These are phyloP conservation scores for Pleurostoma richardsiae DNA, from an alignment of 2,329 filamentous ascomycete species.

Conservation along the genomic window DNA sequence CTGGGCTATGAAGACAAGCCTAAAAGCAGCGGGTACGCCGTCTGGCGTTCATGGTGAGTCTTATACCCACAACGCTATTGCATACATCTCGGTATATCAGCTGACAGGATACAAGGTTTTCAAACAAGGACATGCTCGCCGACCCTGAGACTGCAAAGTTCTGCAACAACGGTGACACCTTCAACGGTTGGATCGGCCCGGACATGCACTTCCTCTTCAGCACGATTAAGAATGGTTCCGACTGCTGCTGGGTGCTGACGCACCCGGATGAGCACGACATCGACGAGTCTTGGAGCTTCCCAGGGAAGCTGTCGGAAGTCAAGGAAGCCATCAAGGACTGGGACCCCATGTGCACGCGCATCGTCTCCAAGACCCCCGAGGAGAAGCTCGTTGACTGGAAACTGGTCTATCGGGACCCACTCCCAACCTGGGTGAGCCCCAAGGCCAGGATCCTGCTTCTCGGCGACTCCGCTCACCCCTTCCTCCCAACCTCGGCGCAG, in stretches of 20 bases:
- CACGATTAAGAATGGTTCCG: conserved; percentile 48
- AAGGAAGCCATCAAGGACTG: conserved; percentile 44
- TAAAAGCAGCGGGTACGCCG: conserved; percentile 45
- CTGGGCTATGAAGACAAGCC: conserved; percentile 45
- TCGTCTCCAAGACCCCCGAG: conserved; percentile 40
- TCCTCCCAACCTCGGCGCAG: conserved; percentile 41
- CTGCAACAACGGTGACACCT: conserved; percentile 51
- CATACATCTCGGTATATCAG: not conserved
- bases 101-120: conserved; percentile 25
- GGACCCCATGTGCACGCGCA: conserved; percentile 41
- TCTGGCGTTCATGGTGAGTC: conserved; percentile 47
- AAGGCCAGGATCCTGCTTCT: conserved; percentile 37
- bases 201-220: conserved; percentile 53
- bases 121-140: conserved; percentile 43
- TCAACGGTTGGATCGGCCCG: conserved; percentile 54
- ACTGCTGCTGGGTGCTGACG: conserved; percentile 56
- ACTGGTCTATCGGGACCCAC: conserved; percentile 41
- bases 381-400: conserved; percentile 42
- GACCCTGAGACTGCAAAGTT: conserved; percentile 49
- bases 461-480: conserved; percentile 45
- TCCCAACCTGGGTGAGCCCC: conserved; percentile 43
- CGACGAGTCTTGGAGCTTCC: conserved; percentile 50
- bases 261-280: conserved; percentile 49
- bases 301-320: conserved; percentile 46
- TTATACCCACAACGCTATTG: not conserved